Base-by-base conservation (phyloP, 1,284 basidiomycete species). In the Puccinia polysora region DNA sequence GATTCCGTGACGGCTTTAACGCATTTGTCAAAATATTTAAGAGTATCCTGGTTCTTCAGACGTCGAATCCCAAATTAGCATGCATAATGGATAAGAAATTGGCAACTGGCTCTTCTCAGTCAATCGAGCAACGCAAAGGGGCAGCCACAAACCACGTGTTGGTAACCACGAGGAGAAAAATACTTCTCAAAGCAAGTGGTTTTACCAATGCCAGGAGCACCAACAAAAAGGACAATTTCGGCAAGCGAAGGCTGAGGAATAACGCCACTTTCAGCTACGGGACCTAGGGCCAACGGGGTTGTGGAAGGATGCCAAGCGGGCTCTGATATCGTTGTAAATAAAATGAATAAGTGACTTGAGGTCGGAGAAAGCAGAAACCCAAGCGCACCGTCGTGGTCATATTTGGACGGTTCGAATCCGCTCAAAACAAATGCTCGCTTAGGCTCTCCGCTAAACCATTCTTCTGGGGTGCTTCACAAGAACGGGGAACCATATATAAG, bases 161-260 rank as follows among this genome's bases (percentile, higher is more conserved):
- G 81, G 78, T 97, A 95, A 14, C 83, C 85, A 4, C 80, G 81
- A 0, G 85, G 82, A n/a, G 82, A 80, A 78, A 97, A 94, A 77
- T 91, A 81, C 45, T 80, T 83, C 12, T 82, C 81, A 80, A 84
- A 97, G 79, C 94, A 89, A 0, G 86, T 85, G 0, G 90, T 88
- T 81, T 97, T 97, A 52, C 94, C 94, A 0, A 91, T 81, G 59
- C 87, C 88, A 0, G 95, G 94, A 67, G 86, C 87, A 14, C 94
- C 95, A 5, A 92, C 88, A 75, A 97, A 92, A 6, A 97, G 74
- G 1, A 97, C 86, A 1, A 96, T 82, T 73, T 85, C 83, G 63
- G 78, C 75, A 53, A 52, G 28, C 6, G 56, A 38, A n/a, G 55
- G 49, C 8, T 75, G 74, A 20, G 60, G 60, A 10, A 25, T 15